Evolutionary conservation across 345 rosid species (phyloP), one percentile per base, ranked within the genome.

Genomic region (Eucalyptus guilfoylei): DNA sequence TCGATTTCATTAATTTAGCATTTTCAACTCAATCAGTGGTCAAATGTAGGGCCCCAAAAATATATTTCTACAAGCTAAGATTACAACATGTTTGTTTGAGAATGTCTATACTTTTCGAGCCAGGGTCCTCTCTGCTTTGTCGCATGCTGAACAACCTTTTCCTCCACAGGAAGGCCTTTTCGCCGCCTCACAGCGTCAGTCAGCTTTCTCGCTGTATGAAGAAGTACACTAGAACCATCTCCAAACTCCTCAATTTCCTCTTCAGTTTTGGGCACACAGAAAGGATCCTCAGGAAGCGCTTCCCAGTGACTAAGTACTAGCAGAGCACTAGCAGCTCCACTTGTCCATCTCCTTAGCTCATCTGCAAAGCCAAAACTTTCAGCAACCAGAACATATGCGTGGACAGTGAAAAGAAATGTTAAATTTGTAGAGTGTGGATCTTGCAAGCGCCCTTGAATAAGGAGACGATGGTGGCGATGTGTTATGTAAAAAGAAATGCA

Each of bases 291-390:
- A 5, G 95, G 91, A 2, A 97, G 96, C 87, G 91, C 96, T 90
- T 96, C 98, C 98, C 97, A 96, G 50, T 96, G 99, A 89, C 98
- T 96, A 87, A 96, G 93, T 83, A 95, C 98, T 91, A 96, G 97
- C 62, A 96, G 93, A 47, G 97, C 95, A 90, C 98, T 96, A 11
- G 98, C 97, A 72, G 96, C 99, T 32, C 94, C 95, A 93, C 92
- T 93, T 96, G 99, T 37, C 94, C 95, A 93, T 91, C 94, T 96
- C 49, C 98, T 92, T 45, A 97, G 95, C 93, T 96, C 97, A 52
- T 97, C 96, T 6, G 97, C 95, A 60, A 96, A 97, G 88, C 98
- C 99, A 76, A 96, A 94, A 91, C 99, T 96, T 90, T 96, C 99
- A 0, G 97, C 94, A 55, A 97, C 98, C 0, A 96, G 99, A 62